Evolutionary conservation across 2,329 filamentous ascomycete species (phyloP).

Genomic region (Corniculantispora saksenae): DNA sequence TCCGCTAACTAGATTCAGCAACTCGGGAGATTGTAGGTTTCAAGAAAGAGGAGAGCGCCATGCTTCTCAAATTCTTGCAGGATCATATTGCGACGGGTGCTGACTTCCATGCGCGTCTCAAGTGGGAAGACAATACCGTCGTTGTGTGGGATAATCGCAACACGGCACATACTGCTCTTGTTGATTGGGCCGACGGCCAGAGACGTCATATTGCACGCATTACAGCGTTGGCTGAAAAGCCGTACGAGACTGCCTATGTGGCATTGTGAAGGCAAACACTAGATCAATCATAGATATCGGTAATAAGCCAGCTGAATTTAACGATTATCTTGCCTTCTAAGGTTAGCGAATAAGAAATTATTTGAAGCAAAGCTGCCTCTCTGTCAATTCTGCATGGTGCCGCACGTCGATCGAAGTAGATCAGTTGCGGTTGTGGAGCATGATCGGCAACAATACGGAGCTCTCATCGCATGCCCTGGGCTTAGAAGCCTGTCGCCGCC

Average conservation of each 20-base stretch:
- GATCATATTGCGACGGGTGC: conserved; percentile 55
- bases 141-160: conserved; percentile 87
- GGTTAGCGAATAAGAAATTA: too few species aligned
- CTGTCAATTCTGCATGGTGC: too few species aligned
- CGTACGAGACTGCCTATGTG: conserved; percentile 65
- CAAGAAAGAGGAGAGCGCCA: conserved; percentile 85
- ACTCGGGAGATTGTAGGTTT: conserved; percentile 78
- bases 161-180: conserved; percentile 74
- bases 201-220: conserved; percentile 78
- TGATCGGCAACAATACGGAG: too few species aligned
- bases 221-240: conserved; percentile 78
- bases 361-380: neutral
- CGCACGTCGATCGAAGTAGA: too few species aligned
- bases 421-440: too few species aligned
- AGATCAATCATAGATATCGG: too few species aligned
- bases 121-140: conserved; percentile 78
- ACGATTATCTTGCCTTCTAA: neutral
- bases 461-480: too few species aligned
- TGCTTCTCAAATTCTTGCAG: conserved; percentile 70
- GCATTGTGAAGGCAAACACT: neutral
- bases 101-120: conserved; percentile 71
- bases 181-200: conserved; percentile 81
- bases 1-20: conserved; percentile 48
- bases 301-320: neutral
- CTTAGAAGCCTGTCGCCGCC: too few species aligned